These are phyloP conservation scores for Penicillium crystallinum DNA, from an alignment of 495 filamentous ascomycete species.

Conservation along the genomic window DNA sequence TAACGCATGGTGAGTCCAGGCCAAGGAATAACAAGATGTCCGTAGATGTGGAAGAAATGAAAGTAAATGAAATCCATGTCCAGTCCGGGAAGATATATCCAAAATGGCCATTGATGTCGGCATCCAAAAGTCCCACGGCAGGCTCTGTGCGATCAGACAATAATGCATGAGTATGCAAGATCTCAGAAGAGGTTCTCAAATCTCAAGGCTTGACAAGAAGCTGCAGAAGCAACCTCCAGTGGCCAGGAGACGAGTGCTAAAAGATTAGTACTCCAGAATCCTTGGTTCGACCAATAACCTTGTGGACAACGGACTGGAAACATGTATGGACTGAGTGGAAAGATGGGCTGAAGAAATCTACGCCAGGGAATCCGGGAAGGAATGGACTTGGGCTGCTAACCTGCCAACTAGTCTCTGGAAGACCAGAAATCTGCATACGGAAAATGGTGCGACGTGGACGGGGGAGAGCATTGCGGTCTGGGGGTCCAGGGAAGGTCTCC, in stretches of 20 bases:
- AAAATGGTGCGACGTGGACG: slow-evolving; percentile 90
- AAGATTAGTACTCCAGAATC: slow-evolving; percentile 1
- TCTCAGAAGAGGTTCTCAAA: background rate
- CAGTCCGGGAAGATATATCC: slow-evolving; percentile 11
- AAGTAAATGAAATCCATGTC: slow-evolving; percentile 17
- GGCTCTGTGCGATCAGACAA: background rate
- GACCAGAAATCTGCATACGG: slow-evolving; percentile 95
- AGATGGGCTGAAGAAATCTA: slow-evolving; percentile 16
- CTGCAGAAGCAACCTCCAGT: background rate
- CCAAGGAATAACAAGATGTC: slow-evolving; percentile 32
- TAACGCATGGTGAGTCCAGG: slow-evolving; percentile 38
- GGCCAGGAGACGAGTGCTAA: background rate
- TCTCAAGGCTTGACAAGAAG: background rate
- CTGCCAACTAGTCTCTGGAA: slow-evolving; percentile 99
- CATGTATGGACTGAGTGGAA: slow-evolving; percentile 4
- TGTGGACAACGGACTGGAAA: slow-evolving; percentile 8
- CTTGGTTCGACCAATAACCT: slow-evolving; percentile 10
- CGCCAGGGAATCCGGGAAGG: slow-evolving; percentile 39
- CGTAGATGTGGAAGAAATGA: slow-evolving; percentile 17
- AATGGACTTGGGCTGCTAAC: slow-evolving; percentile 75
- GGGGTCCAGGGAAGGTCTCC: slow-evolving; percentile 62
- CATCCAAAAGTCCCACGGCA: slow-evolving; percentile 1
- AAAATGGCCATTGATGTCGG: slow-evolving; percentile 1
- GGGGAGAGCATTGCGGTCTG: slow-evolving; percentile 68
- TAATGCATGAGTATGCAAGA: background rate